Base-by-base conservation (phyloP, 1,284 basidiomycete species). In the Naganishia sp. region DNA sequence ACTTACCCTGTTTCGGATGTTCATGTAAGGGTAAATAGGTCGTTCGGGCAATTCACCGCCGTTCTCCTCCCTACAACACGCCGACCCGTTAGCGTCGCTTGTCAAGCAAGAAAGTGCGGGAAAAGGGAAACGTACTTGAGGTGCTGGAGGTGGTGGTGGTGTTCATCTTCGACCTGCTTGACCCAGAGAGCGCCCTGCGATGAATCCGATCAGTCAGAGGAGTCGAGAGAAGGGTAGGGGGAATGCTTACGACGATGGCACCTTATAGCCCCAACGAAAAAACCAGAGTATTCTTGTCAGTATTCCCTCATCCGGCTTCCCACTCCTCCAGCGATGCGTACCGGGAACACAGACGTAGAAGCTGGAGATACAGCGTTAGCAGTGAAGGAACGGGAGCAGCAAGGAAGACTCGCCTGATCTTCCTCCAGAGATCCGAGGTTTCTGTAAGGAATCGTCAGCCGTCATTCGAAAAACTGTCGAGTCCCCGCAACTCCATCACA, bases 81-180 rank as follows among this genome's bases (percentile, higher is more conserved):
- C 31, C 6, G 49, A 9, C 16, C 33, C n/a, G 10, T 53, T 13
- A 15, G 31, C 13, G 4, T 31, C 50, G 13, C 1, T 25, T 42
- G 1, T 25, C 15, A 9, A 55, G 44, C n/a, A 39, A 33, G 28
- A 31, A n/a, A 42, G 25, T 44, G 28, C 13, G 21, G 23, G 21
- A 18, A 39, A 33, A 46, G 23, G n/a, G 9, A 39, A 31, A 46
- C 64, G 46, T 50, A 65, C 56, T 65, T 65, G 56, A 68, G 50
- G 64, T 68, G 67, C 53, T 68, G 56, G 36, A 68, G 45, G 57
- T 68, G 67, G 54, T 53, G 50, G 43, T 52, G 49, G 67, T 68
- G 67, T 39, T 68, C 64, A 45, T 68, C 67, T 63, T 68, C 67
- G 56, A 68, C 67, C 59, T 68, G 67, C 67, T 68, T 68, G 54